Evolutionary conservation across 352 stramenopile genomes (phyloP), one percentile per base, ranked within the genome.

Genomic region (Pythium aristosporum): DNA sequence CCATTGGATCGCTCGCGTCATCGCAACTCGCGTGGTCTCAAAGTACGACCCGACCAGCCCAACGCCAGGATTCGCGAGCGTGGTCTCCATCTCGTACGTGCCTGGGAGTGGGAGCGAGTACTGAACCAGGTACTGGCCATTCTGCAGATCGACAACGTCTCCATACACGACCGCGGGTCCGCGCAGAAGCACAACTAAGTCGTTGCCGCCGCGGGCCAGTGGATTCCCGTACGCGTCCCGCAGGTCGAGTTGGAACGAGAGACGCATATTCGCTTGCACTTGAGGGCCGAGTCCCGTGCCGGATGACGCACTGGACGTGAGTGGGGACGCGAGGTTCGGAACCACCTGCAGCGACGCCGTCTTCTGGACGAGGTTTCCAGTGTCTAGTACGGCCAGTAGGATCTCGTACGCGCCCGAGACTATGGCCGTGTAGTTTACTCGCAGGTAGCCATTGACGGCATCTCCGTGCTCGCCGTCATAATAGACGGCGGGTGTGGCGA

Each of bases 21-120:
- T 10, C 4, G 44, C 32, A 46, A 60, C 67, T 5, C 44, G 57
- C 42, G 65, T 71, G 12, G 25, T 61, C 43, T 71, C 65, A 39
- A 57, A 71, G 58, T 71, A 71, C 21, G 52, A 64, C 2, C 65
- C 65, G 3, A 71, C 58, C 3, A 71, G 58, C 1, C 65, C 65
- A 20, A 25, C n/a, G 11, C 65, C 65, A 15, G 57, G 65, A 32
- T 71, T 71, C n/a, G 65, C 47, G 9, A 71, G 48, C 28, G 52
- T 28, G 16, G 13, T 67, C 37, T 54, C 34, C 18, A 71, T 32
- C 49, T 67, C 65, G 39, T 71, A 71, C 12, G 44, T 49, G 0
- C 65, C 65, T 1, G 46, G 20, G 2, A 61, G 47, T 11, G 42
- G 57, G 1, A 67, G 57, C 28, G 51, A 23, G 46, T 71, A 71